Percentiles rank a stretch among this genome's conserved stretches.
Conservation (phyloP, 768 basidiomycete species). For the Trametes cubensis region DNA sequence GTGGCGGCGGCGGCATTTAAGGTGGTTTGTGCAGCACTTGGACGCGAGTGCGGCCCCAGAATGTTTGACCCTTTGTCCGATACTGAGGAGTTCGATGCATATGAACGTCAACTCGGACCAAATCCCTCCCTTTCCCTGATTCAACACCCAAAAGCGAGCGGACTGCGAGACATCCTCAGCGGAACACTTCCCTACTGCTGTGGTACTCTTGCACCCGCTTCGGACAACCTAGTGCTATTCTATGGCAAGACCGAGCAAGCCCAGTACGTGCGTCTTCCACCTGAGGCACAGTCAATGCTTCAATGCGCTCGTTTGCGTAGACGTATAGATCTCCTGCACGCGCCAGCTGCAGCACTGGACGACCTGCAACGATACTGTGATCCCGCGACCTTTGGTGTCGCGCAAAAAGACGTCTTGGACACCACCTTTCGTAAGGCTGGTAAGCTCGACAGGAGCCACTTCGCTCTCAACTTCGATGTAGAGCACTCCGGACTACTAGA, state of each 20-base stretch:
- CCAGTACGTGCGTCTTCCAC: neutral
- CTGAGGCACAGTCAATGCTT: neutral
- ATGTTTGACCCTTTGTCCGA: conserved; percentile 17
- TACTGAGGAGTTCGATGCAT: conserved; percentile 6
- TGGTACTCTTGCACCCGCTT: neutral
- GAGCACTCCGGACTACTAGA: conserved; percentile 35
- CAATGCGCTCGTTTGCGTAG: neutral
- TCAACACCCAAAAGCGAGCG: neutral
- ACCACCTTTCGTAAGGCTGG: conserved; percentile 47
- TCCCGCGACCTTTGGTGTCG: conserved; percentile 44
- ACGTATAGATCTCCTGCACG: conserved; percentile 21
- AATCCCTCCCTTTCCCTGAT: conserved; percentile 7
- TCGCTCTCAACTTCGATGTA: conserved; percentile 39
- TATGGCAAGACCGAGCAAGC: conserved; percentile 15
- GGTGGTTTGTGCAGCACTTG: neutral
- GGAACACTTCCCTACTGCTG: conserved; percentile 7
- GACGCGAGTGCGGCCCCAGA: neutral
- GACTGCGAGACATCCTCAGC: neutral
- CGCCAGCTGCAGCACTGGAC: conserved; percentile 23
- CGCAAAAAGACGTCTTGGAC: conserved; percentile 42
- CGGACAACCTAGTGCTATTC: conserved; percentile 3
- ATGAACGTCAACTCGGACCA: neutral
- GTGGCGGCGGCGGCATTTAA: neutral
- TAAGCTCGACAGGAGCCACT: conserved; percentile 42
- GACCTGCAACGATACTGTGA: conserved; percentile 39